A percentile compares a stretch with the other conserved stretches of the same genome.
phyloP scores from a whole-genome alignment of 108 stramenopile species.

The Poteriospumella lacustris region DNA sequence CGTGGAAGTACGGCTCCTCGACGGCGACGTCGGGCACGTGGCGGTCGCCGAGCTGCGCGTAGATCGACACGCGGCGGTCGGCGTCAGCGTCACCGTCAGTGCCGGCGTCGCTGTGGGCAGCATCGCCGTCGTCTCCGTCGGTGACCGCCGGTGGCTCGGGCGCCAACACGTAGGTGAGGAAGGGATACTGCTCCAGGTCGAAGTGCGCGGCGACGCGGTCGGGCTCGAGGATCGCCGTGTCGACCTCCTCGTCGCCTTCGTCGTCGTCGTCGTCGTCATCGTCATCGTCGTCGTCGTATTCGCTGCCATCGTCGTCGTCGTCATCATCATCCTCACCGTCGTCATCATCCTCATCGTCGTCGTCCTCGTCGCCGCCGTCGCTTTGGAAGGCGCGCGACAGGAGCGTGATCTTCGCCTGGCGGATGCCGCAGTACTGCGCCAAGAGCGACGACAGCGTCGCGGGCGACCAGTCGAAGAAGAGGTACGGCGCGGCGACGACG shows the following conservation, averaged over 20 bases:
- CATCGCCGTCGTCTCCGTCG: no score
- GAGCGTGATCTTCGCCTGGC: not conserved
- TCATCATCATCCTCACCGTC: slow-evolving; percentile 33
- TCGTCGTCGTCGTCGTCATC: not conserved
- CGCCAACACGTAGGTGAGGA: no score
- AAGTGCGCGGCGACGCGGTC: no score
- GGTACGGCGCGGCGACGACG: slow-evolving; percentile 36
- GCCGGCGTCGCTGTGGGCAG: no score
- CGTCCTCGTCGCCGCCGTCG: not conserved
- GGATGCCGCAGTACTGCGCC: not conserved
- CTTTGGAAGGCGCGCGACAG: not conserved
- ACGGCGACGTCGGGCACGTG: no score
- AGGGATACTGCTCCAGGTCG: no score
- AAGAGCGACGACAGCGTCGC: slow-evolving; percentile 25
- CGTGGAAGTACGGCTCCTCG: no score
- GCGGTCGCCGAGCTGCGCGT: no score
- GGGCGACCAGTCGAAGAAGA: slow-evolving; percentile 43
- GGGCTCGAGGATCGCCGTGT: no score
- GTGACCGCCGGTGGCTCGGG: no score
- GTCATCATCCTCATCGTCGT: slow-evolving; percentile 23
- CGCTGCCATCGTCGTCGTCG: slow-evolving; percentile 28
- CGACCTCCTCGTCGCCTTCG: not conserved
- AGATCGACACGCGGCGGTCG: no score
- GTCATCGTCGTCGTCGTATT: not conserved
- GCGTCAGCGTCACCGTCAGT: no score